Conservation (phyloP, 495 filamentous ascomycete species). For the Penicillium turbatum region DNA sequence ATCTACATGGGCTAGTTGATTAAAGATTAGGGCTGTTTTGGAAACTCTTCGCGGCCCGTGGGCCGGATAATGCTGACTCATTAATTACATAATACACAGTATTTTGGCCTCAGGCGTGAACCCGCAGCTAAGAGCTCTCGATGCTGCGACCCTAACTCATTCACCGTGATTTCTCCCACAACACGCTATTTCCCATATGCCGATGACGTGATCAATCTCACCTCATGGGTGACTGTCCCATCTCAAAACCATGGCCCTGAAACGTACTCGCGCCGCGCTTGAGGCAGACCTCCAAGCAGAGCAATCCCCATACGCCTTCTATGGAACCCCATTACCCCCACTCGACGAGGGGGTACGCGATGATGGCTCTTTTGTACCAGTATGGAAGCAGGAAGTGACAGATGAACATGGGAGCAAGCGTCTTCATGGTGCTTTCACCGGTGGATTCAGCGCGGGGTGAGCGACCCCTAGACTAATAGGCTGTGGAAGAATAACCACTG, state of each 20-base stretch:
- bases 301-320: slow-evolving; percentile 75
- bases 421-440: slow-evolving; percentile 93
- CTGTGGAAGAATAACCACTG: slow-evolving; percentile 4
- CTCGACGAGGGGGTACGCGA: slow-evolving; percentile 74
- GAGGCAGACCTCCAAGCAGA: slow-evolving; percentile 71
- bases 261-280: slow-evolving; percentile 72
- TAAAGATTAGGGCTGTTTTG: neutral
- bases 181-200: neutral
- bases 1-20: too few species aligned
- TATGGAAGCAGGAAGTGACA: slow-evolving; percentile 96
- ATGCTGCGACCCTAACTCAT: neutral
- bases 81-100: neutral
- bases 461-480: slow-evolving; percentile 16
- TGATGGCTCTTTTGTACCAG: slow-evolving; percentile 87
- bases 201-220: slow-evolving; percentile 3
- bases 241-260: slow-evolving; percentile 61
- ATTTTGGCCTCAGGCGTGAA: neutral
- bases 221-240: slow-evolving; percentile 2
- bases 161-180: neutral
- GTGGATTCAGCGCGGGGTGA: slow-evolving; percentile 94
- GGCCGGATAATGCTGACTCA: neutral
- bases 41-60: too few species aligned
- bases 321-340: slow-evolving; percentile 82
- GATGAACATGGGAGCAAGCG: slow-evolving; percentile 91
- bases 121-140: neutral